Conservation (phyloP, 2,329 filamentous ascomycete species). For the Bipolaris zeicola region DNA sequence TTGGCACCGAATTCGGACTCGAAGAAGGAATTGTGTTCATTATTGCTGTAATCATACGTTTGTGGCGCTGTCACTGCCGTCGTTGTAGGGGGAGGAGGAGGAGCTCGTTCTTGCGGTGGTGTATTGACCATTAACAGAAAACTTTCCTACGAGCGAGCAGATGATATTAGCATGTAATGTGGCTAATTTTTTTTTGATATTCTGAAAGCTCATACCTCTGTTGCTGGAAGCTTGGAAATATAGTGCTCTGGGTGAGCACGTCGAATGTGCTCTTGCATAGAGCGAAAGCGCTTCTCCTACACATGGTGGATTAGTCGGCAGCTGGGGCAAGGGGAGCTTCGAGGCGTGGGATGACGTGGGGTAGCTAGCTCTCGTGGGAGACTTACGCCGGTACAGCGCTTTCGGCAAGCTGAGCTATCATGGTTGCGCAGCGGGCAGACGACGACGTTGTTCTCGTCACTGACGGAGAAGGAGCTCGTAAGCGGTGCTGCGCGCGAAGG, state of each 20-base stretch:
- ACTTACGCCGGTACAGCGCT: conserved; percentile 98
- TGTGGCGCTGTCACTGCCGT: conserved; percentile 38
- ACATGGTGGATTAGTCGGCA: conserved; percentile 38
- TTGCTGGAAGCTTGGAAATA: conserved; percentile 95
- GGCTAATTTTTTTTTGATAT: background rate
- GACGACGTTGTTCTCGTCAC: conserved; percentile 92
- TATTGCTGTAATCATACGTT: conserved; percentile 53
- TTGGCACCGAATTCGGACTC: conserved; percentile 69
- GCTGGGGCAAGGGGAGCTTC: conserved; percentile 8
- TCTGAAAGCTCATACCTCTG: conserved; percentile 60
- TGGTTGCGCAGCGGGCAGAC: conserved; percentile 95
- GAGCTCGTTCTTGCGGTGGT: conserved; percentile 73
- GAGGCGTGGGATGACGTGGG: conserved; percentile 10
- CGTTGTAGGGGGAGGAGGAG: conserved; percentile 51
- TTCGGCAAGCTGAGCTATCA: conserved; percentile 95
- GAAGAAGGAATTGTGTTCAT: conserved; percentile 70
- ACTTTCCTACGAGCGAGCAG: conserved; percentile 66
- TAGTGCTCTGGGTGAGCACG: conserved; percentile 96
- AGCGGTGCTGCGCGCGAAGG: conserved; percentile 77
- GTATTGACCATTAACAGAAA: conserved; percentile 96
- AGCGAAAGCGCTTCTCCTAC: conserved; percentile 93
- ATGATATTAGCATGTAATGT: conserved; percentile 7
- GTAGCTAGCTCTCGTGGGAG: conserved; percentile 20
- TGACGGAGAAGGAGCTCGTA: conserved; percentile 89
- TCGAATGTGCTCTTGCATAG: conserved; percentile 99